Evolutionary conservation across 768 basidiomycete genomes (phyloP).

Genomic region (Podaxis rugospora): DNA sequence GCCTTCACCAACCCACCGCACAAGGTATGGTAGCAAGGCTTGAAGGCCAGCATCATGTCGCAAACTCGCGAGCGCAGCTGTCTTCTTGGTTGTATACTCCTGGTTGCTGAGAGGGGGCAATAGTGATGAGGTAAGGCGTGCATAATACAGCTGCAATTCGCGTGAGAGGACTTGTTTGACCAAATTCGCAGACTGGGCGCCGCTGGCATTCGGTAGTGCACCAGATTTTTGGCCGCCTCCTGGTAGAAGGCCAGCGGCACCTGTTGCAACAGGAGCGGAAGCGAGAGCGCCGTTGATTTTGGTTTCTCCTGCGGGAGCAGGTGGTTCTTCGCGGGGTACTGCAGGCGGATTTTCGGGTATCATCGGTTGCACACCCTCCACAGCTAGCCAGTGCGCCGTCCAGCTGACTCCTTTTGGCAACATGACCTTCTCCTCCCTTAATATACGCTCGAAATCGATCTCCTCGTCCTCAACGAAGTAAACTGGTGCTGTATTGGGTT

Average conservation of each 20-base stretch:
- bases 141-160: slow-evolving; percentile 93
- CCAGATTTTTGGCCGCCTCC: slow-evolving; percentile 17
- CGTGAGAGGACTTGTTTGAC: slow-evolving; percentile 91
- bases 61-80: slow-evolving; percentile 87
- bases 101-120: slow-evolving; percentile 51
- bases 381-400: slow-evolving; percentile 97
- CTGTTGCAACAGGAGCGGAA: slow-evolving; percentile 22
- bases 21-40: slow-evolving; percentile 87
- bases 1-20: slow-evolving; percentile 92
- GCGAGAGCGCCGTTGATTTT: slow-evolving; percentile 14
- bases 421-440: slow-evolving; percentile 81
- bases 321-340: slow-evolving; percentile 49
- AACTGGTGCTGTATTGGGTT: slow-evolving; percentile 57
- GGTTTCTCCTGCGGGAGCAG: not conserved
- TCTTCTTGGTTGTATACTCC: slow-evolving; percentile 63
- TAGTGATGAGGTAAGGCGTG: slow-evolving; percentile 80
- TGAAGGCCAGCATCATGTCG: slow-evolving; percentile 88
- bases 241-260: slow-evolving; percentile 19
- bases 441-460: slow-evolving; percentile 89
- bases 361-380: slow-evolving; percentile 96
- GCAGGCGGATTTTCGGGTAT: slow-evolving; percentile 95
- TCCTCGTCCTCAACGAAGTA: slow-evolving; percentile 97
- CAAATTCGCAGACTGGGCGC: slow-evolving; percentile 33
- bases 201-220: slow-evolving; percentile 19
- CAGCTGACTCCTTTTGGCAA: slow-evolving; percentile 79